Evolutionary conservation across 2,329 filamentous ascomycete genomes (phyloP), one percentile per base, ranked within the genome.

Genomic region (Cladosporium halotolerans): DNA sequence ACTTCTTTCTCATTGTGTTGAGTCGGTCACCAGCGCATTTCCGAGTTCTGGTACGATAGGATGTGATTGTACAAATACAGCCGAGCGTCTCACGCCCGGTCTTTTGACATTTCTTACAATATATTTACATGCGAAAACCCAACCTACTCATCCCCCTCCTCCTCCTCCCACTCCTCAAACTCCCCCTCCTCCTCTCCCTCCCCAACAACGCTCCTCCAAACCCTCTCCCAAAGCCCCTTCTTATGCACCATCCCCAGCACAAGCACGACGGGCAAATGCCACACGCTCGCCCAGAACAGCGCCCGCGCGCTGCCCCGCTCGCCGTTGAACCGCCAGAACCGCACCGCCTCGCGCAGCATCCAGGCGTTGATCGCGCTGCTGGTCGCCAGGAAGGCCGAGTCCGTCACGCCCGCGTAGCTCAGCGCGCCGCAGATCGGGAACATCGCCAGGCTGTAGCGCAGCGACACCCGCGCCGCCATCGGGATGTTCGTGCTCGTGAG

Each of bases 261-360:
- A 77, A 99, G 83, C 40, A 97, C 79, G 23, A 86, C 86, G 0
- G 93, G 93, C 45, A 99, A 70, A 73, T 96, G 91, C 93, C 92
- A 97, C 9, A 99, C 89, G 68, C 89, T 96, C 1, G 93, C 91
- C 93, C 93, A 99, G 70, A 99, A 99, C 49, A 99, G 71, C 0
- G 86, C 85, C 53, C 89, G 80, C 2, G 93, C 91, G 14, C 81
- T 89, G 2, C 91, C 91, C 62, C 85, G 84, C 57, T 85, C 80
- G 10, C 92, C 92, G 63, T 89, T 82, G 28, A 81, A 75, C 58
- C 79, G 81, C 85, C 88, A 96, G 73, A 97, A 96, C 36, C 78
- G 76, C 62, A 88, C 81, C 0, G 92, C 89, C 70, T 95, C 85
- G 51, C 82, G 80, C 8, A 83, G 77, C 61, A 99, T 81, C 93